Percentiles rank a stretch among this genome's conserved stretches.
phyloP scores from a whole-genome alignment of 2,329 filamentous ascomycete genomes.

The Purpureocillium lavendulum region DNA sequence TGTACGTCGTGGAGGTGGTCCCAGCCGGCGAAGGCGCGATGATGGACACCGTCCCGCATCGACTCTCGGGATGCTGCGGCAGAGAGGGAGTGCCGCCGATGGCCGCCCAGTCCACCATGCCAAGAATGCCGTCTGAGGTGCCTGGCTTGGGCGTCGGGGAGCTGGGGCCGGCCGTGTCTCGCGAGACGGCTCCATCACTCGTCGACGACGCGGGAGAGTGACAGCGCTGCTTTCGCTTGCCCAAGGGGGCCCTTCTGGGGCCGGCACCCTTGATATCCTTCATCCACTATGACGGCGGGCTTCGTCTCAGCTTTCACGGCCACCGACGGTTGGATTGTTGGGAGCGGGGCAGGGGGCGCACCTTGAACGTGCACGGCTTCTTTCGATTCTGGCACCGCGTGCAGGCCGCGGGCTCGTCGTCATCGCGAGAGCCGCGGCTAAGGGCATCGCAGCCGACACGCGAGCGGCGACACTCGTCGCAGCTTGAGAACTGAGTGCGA shows the following conservation, averaged over 20 bases:
- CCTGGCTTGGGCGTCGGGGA: neutral
- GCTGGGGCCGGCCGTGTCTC: neutral
- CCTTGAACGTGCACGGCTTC: conserved; percentile 20
- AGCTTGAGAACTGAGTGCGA: conserved; percentile 27
- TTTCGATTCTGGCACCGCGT: conserved; percentile 42
- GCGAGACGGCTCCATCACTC: neutral
- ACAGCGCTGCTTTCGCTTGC: conserved; percentile 2
- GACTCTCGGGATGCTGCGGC: too few relatives aligned
- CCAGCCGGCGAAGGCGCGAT: neutral
- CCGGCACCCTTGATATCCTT: conserved; percentile 2
- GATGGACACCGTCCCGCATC: too few relatives aligned
- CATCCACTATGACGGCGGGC: neutral
- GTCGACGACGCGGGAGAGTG: neutral
- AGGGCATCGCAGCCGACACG: conserved; percentile 21
- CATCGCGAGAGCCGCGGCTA: conserved; percentile 34
- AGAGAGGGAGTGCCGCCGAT: neutral
- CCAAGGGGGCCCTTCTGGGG: neutral
- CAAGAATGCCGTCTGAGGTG: neutral
- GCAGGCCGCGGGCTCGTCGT: conserved; percentile 59
- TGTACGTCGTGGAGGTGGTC: conserved; percentile 3
- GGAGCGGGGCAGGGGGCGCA: conserved; percentile 1
- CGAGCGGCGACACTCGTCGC: conserved; percentile 21
- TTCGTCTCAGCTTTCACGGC: too few relatives aligned
- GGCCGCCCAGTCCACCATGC: neutral
- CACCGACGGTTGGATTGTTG: too few relatives aligned